Evolutionary conservation across 208 protist species (phyloP).

Genomic region (Entamoeba invadens): DNA sequence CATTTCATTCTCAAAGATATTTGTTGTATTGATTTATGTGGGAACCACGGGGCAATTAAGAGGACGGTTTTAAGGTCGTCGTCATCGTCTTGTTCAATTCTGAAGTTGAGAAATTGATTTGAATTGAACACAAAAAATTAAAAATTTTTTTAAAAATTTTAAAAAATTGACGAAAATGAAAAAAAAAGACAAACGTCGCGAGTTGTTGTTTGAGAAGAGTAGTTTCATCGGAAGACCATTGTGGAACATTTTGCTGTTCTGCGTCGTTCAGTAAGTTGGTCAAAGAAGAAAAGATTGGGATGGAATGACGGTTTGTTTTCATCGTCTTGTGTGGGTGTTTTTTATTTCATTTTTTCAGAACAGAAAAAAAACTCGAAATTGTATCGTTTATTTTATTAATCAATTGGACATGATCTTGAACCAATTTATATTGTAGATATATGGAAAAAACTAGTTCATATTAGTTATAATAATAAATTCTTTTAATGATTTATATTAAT

Average conservation of each 20-base stretch:
- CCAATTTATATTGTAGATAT: too few species aligned
- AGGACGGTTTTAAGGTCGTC: background rate
- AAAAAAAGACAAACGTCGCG: background rate
- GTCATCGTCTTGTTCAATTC: background rate
- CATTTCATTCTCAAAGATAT: background rate
- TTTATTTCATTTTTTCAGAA: too few species aligned
- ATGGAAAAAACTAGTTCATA: too few species aligned
- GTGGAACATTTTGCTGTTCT: background rate
- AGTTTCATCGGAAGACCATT: background rate
- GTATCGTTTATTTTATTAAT: too few species aligned
- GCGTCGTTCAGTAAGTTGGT: background rate
- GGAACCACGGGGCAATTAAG: background rate
- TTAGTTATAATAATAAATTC: too few species aligned
- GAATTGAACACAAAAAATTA: too few species aligned
- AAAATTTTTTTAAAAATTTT: background rate
- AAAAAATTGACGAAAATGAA: background rate
- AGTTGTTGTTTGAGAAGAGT: background rate
- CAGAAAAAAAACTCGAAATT: too few species aligned
- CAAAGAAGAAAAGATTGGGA: background rate
- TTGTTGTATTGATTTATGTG: background rate
- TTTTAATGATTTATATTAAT: too few species aligned
- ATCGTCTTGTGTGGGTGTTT: too few species aligned
- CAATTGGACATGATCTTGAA: too few species aligned
- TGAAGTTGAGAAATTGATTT: too few species aligned
- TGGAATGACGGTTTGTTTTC: background rate